phyloP scores from a whole-genome alignment of 306 rosid species.

The Gastrolobium villosum region DNA sequence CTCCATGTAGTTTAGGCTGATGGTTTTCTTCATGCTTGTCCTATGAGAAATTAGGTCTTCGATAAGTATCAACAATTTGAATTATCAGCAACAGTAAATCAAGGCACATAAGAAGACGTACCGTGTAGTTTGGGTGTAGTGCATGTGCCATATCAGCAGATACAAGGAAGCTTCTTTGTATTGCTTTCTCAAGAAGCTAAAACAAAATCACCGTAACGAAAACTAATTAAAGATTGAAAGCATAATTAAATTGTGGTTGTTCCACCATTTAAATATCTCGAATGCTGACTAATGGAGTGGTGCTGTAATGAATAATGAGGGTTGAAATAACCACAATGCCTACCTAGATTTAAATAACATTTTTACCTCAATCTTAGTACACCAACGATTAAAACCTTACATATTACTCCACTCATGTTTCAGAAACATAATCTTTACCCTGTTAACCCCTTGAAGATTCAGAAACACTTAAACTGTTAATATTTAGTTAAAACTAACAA shows the following conservation, averaged over 20 bases:
- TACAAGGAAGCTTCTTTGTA: constrained; percentile 81
- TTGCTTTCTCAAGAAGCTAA: constrained; percentile 77
- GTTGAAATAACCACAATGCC: constrained; percentile 10
- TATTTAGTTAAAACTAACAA: background rate
- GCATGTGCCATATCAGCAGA: constrained; percentile 99
- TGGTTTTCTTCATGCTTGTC: constrained; percentile 94
- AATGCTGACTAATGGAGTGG: constrained; percentile 10
- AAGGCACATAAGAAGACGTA: constrained; percentile 42
- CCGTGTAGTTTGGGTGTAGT: constrained; percentile 91
- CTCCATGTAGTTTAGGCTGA: constrained; percentile 94
- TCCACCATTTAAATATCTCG: constrained; percentile 10
- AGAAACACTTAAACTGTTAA: background rate
- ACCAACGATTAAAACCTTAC: no score
- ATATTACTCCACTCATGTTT: constrained; percentile 15
- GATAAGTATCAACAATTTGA: constrained; percentile 38
- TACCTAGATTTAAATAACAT: constrained; percentile 30
- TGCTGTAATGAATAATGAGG: constrained; percentile 2
- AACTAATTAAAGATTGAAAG: constrained; percentile 27
- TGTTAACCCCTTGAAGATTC: constrained; percentile 21
- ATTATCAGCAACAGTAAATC: constrained; percentile 18
- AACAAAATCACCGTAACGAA: constrained; percentile 43
- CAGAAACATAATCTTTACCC: constrained; percentile 3
- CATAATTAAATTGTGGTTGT: constrained; percentile 10
- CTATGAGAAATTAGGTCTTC: constrained; percentile 56
- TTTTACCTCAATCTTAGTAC: background rate